A percentile compares a stretch with the other conserved stretches of the same genome.
phyloP scores from a whole-genome alignment of 257 asterid species.

The Plectranthus barbatus region DNA sequence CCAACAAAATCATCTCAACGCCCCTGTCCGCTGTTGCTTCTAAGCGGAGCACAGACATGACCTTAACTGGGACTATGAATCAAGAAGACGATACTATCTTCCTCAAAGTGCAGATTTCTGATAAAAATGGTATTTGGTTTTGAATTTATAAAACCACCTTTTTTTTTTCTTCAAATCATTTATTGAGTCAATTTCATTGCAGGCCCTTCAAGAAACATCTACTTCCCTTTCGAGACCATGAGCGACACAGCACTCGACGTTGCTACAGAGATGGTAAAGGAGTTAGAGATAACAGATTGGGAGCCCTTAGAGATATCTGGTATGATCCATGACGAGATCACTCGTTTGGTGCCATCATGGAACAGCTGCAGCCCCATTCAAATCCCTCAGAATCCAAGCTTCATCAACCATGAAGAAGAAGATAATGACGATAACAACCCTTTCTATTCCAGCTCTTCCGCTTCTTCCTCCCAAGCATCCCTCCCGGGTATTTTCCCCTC shows the following conservation, averaged over 20 bases:
- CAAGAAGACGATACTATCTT: constrained; percentile 54
- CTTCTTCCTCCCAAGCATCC: constrained; percentile 57
- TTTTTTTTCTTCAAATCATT: too few relatives aligned
- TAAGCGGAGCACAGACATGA: constrained; percentile 38
- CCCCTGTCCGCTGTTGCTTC: not conserved
- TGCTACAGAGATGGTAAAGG: constrained; percentile 76
- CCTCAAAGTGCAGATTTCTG: constrained; percentile 65
- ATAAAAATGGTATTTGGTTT: constrained; percentile 39
- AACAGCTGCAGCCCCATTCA: too few relatives aligned
- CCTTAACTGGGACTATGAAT: constrained; percentile 58
- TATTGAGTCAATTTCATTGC: too few relatives aligned
- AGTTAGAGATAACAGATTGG: constrained; percentile 63
- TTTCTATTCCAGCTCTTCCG: constrained; percentile 38
- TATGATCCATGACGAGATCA: constrained; percentile 63
- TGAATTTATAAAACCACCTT: too few relatives aligned
- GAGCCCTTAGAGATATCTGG: constrained; percentile 60
- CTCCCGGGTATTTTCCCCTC: constrained; percentile 20
- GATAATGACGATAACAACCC: constrained; percentile 41
- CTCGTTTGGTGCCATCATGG: constrained; percentile 48
- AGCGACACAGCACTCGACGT: constrained; percentile 60
- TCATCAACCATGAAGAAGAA: constrained; percentile 34
- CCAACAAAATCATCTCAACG: constrained; percentile 3
- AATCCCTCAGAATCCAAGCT: too few relatives aligned
- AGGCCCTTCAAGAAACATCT: constrained; percentile 50
- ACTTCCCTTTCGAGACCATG: constrained; percentile 59